Conservation (phyloP, 306 rosid species). For the Aeschynomene evenia region DNA sequence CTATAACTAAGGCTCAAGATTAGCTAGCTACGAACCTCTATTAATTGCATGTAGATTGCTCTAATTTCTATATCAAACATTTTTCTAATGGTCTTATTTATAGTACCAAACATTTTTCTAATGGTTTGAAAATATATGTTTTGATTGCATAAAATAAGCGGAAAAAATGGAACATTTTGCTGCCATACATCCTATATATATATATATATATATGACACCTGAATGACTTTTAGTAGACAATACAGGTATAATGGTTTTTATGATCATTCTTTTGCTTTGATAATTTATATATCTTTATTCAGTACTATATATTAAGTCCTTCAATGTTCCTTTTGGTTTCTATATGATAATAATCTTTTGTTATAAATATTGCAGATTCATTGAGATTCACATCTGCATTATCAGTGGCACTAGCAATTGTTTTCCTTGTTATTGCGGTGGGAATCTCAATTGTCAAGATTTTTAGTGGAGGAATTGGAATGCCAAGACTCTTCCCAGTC, state of each 20-base stretch:
- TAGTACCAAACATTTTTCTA: neutral
- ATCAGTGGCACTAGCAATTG: slow-evolving; percentile 79
- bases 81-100: neutral
- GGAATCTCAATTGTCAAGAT: slow-evolving; percentile 79
- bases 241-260: neutral
- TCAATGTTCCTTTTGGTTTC: neutral
- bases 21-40: neutral
- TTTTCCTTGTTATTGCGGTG: slow-evolving; percentile 77
- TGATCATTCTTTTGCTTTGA: neutral
- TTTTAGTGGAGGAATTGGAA: slow-evolving; percentile 58
- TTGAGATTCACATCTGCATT: slow-evolving; percentile 82
- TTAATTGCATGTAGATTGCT: neutral
- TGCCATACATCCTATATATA: neutral
- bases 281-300: neutral
- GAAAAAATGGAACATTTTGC: neutral
- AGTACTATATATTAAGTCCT: neutral
- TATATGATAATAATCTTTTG: slow-evolving; percentile 7
- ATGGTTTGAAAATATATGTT: neutral
- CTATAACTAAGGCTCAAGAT: slow-evolving; percentile 1
- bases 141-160: neutral
- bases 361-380: slow-evolving; percentile 66
- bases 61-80: neutral
- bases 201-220: neutral
- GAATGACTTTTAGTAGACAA: neutral
- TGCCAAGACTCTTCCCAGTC: slow-evolving; percentile 77